Conservation (phyloP, 768 basidiomycete genomes). For the Naganishia antarctica region DNA sequence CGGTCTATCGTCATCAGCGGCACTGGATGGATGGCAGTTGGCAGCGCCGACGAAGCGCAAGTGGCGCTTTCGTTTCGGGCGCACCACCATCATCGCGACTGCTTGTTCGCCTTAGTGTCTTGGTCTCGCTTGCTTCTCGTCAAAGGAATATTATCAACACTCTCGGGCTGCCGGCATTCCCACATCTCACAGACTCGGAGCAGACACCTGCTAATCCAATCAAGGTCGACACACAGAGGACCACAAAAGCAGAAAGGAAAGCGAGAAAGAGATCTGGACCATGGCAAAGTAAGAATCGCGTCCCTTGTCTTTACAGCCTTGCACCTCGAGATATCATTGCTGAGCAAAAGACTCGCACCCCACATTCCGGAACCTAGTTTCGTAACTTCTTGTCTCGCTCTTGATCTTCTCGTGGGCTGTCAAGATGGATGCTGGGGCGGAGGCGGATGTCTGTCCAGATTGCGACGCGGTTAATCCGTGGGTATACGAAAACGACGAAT, state of each 20-base stretch:
- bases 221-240: neutral
- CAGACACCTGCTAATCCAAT: too few relatives aligned
- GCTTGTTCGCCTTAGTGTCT: too few relatives aligned
- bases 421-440: neutral
- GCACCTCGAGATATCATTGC: slow-evolving; percentile 23
- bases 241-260: neutral
- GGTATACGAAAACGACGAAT: slow-evolving; percentile 12
- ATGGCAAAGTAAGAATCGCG: slow-evolving; percentile 23
- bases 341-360: slow-evolving; percentile 17
- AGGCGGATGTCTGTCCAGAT: neutral
- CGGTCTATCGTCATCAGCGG: too few relatives aligned
- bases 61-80: neutral
- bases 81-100: too few relatives aligned
- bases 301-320: slow-evolving; percentile 13
- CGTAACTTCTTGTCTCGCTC: neutral
- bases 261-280: neutral
- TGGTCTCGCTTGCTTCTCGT: too few relatives aligned
- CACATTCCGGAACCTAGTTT: slow-evolving; percentile 15
- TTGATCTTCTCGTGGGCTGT: slow-evolving; percentile 20
- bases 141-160: too few relatives aligned
- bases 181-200: too few relatives aligned
- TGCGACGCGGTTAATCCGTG: slow-evolving; percentile 11
- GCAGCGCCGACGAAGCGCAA: neutral
- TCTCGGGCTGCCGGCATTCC: too few relatives aligned
- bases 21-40: neutral